phyloP scores from a whole-genome alignment of 345 rosid species.

The Chamaenerion angustifolium region DNA sequence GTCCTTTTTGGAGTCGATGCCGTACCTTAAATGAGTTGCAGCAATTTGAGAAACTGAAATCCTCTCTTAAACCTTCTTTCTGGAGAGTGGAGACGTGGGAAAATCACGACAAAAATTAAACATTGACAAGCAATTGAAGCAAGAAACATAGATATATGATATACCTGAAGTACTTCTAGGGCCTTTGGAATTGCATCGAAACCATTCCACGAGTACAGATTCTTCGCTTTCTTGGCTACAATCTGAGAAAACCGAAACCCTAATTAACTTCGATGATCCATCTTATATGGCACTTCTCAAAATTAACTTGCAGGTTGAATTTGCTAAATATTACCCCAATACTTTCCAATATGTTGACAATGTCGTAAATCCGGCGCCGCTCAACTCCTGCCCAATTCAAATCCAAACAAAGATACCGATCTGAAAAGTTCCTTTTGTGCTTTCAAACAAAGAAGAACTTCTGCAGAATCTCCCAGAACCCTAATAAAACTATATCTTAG shows the following conservation, averaged over 20 bases:
- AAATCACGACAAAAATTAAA: background rate
- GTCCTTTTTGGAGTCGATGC: too few relatives aligned
- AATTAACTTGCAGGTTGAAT: too few relatives aligned
- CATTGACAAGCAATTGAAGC: background rate
- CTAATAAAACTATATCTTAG: background rate
- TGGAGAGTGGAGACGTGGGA: constrained; percentile 1
- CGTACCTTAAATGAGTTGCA: constrained; percentile 29
- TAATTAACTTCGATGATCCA: background rate
- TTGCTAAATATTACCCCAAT: constrained; percentile 33
- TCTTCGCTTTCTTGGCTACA: constrained; percentile 61
- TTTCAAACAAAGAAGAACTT: background rate
- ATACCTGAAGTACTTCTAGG: constrained; percentile 40
- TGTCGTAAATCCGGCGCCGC: constrained; percentile 68
- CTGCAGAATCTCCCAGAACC: background rate
- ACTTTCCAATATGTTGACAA: constrained; percentile 70
- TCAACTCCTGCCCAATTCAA: constrained; percentile 40
- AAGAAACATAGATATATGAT: background rate
- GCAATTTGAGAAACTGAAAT: constrained; percentile 23
- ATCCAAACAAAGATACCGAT: background rate
- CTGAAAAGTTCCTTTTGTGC: background rate
- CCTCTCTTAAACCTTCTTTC: constrained; percentile 49
- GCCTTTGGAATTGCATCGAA: constrained; percentile 50
- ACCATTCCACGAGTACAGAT: constrained; percentile 68
- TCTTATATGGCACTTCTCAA: too few relatives aligned
- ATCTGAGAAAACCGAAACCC: constrained; percentile 24